Base-by-base conservation (phyloP, 169 alveolate genomes). In the Cryptosporidium felis region DNA sequence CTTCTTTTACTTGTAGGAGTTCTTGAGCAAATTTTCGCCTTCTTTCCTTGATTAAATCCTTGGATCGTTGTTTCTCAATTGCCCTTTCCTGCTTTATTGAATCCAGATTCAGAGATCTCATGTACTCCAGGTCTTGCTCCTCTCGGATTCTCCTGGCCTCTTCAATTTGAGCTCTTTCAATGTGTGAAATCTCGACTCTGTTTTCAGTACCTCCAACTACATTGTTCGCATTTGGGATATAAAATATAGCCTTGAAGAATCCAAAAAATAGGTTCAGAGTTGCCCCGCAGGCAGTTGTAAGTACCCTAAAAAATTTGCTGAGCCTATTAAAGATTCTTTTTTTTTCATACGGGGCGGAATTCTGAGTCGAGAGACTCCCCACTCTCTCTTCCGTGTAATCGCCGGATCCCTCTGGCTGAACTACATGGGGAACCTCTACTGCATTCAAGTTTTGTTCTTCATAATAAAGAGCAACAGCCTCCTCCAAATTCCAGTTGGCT, bases 121-220 rank as follows among this genome's bases (percentile, higher is more conserved):
- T 32, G 14, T 74, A 74, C 61, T 74, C 82, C 3, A 53, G 47
- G 26, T 74, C 82, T 26, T 74, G 82, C 41, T 74, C 82, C 51
- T 74, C 60, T 32, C 82, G 32, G 16, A 74, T 53, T 18, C 44
- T 49, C 9, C 82, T 49, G 26, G 41, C 58, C 44, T 49, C 67
- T 18, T 47, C 82, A 53, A 74, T 36, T n/a, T 53, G 82, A n/a
- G n/a, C 67, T 12, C 26, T 26, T 10, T 49, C 59, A 34, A 56
- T 36, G 12, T 42, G 65, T 0, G 82, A 18, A 12, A 32, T 28
- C 4, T 34, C 32, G 10, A 59, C 18, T 9, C 65, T 74, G 18
- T 14, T 62, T 26, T n/a, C 45, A 23, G 14, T 47, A 18, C 49
- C 81, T 47, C 32, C 45, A 2, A 28, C 42, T 65, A 61, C 18